Evolutionary conservation across 805 yeast species (phyloP).

Genomic region (Barnettozyma sucrosica): DNA sequence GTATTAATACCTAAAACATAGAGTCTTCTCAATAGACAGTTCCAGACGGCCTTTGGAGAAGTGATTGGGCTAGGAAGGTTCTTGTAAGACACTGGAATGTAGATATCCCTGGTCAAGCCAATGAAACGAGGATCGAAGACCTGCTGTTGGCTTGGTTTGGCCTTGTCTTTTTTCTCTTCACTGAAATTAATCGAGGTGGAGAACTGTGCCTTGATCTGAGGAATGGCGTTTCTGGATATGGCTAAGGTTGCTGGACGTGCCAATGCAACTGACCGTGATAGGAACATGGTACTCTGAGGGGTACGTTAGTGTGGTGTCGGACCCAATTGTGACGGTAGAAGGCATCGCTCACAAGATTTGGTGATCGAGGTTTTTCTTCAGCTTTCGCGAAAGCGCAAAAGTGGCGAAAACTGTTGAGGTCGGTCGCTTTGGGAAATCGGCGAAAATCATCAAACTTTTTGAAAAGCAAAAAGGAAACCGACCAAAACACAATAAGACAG

Average conservation of each 20-base stretch:
- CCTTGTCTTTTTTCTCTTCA: conserved; percentile 10
- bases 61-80: conserved; percentile 39
- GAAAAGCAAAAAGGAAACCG: neutral
- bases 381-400: too few species aligned
- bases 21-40: conserved; percentile 50
- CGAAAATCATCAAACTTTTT: too few species aligned
- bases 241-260: neutral
- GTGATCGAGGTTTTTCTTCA: too few species aligned
- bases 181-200: conserved; percentile 6
- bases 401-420: too few species aligned
- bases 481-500: neutral
- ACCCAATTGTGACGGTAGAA: neutral
- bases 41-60: conserved; percentile 37
- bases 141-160: conserved; percentile 16
- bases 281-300: neutral
- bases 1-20: conserved; percentile 66
- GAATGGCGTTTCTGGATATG: neutral
- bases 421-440: too few species aligned
- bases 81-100: conserved; percentile 45
- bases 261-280: neutral
- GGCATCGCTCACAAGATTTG: too few species aligned
- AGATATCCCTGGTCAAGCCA: conserved; percentile 38
- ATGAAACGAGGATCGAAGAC: conserved; percentile 35
- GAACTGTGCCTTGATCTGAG: neutral
- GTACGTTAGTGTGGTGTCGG: neutral